A percentile compares a stretch with the other conserved stretches of the same genome.
Conservation (phyloP, 208 protist species). For the Crithidia expoeki region DNA sequence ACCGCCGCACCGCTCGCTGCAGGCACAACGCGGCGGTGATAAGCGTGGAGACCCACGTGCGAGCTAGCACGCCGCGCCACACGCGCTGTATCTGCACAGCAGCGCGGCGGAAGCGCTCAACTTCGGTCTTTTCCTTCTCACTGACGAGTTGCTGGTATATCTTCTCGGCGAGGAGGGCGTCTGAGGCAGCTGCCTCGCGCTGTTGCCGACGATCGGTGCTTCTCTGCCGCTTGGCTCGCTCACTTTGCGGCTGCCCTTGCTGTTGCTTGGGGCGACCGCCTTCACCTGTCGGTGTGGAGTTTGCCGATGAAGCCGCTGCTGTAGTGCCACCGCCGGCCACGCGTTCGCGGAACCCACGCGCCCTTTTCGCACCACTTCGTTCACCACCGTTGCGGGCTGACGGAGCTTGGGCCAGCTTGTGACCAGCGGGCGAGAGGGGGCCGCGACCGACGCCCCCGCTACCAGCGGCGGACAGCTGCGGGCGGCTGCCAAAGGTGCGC, state of each 20-base stretch:
- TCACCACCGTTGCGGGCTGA: slow-evolving; percentile 2
- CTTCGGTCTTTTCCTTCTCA: slow-evolving; percentile 71
- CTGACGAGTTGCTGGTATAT: slow-evolving; percentile 76
- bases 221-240: slow-evolving; percentile 30
- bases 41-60: slow-evolving; percentile 57
- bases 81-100: slow-evolving; percentile 73
- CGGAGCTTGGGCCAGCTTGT: not conserved
- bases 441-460: not conserved
- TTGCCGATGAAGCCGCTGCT: not conserved
- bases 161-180: slow-evolving; percentile 61
- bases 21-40: slow-evolving; percentile 50
- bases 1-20: slow-evolving; percentile 63
- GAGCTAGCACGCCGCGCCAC: slow-evolving; percentile 78
- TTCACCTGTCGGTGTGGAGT: slow-evolving; percentile 1
- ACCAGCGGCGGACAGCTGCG: not conserved
- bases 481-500: slow-evolving; percentile 41
- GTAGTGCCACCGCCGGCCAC: not conserved
- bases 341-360: not conserved
- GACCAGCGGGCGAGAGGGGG: not conserved
- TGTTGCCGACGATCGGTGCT: slow-evolving; percentile 38
- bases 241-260: slow-evolving; percentile 23
- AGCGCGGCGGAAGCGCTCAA: slow-evolving; percentile 55
- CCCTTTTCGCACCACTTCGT: not conserved
- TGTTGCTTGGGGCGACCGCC: slow-evolving; percentile 21
- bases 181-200: slow-evolving; percentile 51